Conservation (phyloP, 306 rosid genomes). For the Cotoneaster glaucophyllus region DNA sequence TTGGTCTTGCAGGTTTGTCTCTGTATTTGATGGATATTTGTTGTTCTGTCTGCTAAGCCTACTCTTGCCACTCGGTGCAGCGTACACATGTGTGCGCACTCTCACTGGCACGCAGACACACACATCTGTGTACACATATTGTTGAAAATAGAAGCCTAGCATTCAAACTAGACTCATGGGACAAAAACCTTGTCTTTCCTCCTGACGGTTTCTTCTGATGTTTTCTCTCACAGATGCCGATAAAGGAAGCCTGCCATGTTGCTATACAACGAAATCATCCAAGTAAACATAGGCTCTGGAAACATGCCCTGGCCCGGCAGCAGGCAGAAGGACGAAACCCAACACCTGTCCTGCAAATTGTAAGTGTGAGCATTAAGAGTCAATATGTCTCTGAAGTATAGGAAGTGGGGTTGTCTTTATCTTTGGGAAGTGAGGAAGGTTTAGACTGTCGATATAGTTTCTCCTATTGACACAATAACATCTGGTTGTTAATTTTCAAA, state of each 20-base stretch:
- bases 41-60: slow-evolving; percentile 8
- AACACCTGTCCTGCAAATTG: slow-evolving; percentile 84
- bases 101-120: background rate
- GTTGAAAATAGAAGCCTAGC: background rate
- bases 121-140: background rate
- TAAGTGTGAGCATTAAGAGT: slow-evolving; percentile 34
- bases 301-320: slow-evolving; percentile 88
- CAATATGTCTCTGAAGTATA: background rate
- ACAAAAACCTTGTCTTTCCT: background rate
- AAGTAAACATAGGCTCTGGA: slow-evolving; percentile 84
- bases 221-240: slow-evolving; percentile 67
- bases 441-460: background rate
- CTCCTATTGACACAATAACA: background rate
- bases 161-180: background rate
- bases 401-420: background rate
- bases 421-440: background rate
- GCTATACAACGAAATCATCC: slow-evolving; percentile 82
- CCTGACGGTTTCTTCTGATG: slow-evolving; percentile 2
- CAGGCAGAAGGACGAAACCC: slow-evolving; percentile 49
- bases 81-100: background rate
- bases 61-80: background rate
- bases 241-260: slow-evolving; percentile 94
- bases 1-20: slow-evolving; percentile 74
- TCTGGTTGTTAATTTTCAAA: background rate
- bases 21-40: slow-evolving; percentile 7